Evolutionary conservation across 2,329 filamentous ascomycete species (phyloP), one percentile per base, ranked within the genome.

Genomic region (Botrytis galanthina): DNA sequence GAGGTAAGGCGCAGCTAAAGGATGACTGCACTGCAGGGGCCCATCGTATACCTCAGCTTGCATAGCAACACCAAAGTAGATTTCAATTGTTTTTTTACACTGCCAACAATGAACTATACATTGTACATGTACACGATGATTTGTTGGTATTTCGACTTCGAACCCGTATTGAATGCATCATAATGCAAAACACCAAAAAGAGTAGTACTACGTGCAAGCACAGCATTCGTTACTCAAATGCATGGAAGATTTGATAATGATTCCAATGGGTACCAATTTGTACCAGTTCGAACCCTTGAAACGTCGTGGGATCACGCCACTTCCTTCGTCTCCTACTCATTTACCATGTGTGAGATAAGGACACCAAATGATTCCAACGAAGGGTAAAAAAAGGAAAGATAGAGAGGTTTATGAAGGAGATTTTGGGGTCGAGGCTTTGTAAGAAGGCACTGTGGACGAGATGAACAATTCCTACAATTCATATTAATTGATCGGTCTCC

Each of bases 11-110:
- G 60, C 73, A 74, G 73, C 72, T 71, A 70, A 72, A 66, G 51
- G 72, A 71, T 74, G 73, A 63, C 73, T 59, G 54, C 69, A 74
- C 73, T 64, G 73, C 73, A 74, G 59, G 69, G 61, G 48, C 20
- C 39, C 59, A 51, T 44, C 72, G 35, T 60, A 29, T n/a, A 37
- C 37, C 32, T 70, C 71, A 70, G 66, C 71, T 42, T 62, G 51
- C 35, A 57, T 32, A 57, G 59, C 57, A 62, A 59, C 22, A 72
- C 37, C 32, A 48, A 60, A 39, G 26, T 48, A 46, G 22, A 48
- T 62, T 60, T 67, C 14, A 39, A 42, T 62, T 62, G 57, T 29
- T 22, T 54, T 51, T 51, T 32, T 8, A n/a, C 39, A 35, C 32
- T 63, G 29, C 14, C 12, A 48, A 64, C 42, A 44, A 61, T 62